Evolutionary conservation across 73 alveolate genomes (phyloP).

Genomic region (Paraurostyla sp.): DNA sequence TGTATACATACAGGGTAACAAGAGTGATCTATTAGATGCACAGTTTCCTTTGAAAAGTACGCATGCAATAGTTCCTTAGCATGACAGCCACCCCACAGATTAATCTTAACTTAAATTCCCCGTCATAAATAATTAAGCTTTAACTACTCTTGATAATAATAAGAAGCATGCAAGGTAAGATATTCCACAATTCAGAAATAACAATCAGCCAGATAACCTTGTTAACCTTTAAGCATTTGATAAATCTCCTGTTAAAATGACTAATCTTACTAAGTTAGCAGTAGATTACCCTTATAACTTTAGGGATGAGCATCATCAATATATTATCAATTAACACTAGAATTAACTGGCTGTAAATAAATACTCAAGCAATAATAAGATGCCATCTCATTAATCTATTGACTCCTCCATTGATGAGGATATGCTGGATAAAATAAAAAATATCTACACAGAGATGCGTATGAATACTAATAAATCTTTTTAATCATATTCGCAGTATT

Average conservation of each 20-base stretch:
- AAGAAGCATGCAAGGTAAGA: too few relatives aligned
- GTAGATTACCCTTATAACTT: background rate
- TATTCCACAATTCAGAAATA: too few relatives aligned
- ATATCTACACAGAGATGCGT: slow-evolving; percentile 39
- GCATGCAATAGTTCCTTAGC: too few relatives aligned
- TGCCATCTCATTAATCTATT: slow-evolving; percentile 10
- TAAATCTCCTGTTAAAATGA: background rate
- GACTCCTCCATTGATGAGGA: slow-evolving; percentile 48
- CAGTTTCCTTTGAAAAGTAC: too few relatives aligned
- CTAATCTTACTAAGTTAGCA: background rate
- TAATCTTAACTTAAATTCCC: too few relatives aligned
- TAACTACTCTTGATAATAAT: too few relatives aligned
- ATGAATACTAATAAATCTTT: background rate
- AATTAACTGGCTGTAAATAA: background rate
- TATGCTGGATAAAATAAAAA: slow-evolving; percentile 56
- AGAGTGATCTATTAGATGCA: too few relatives aligned
- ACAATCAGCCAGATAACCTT: background rate
- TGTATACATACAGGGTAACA: too few relatives aligned
- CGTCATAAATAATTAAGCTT: too few relatives aligned
- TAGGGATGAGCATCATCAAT: background rate
- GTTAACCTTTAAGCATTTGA: background rate
- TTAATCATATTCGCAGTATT: background rate
- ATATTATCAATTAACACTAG: background rate
- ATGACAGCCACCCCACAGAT: too few relatives aligned
- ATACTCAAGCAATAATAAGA: background rate